phyloP scores from a whole-genome alignment of 768 basidiomycete species.

The Boletus fagicola region DNA sequence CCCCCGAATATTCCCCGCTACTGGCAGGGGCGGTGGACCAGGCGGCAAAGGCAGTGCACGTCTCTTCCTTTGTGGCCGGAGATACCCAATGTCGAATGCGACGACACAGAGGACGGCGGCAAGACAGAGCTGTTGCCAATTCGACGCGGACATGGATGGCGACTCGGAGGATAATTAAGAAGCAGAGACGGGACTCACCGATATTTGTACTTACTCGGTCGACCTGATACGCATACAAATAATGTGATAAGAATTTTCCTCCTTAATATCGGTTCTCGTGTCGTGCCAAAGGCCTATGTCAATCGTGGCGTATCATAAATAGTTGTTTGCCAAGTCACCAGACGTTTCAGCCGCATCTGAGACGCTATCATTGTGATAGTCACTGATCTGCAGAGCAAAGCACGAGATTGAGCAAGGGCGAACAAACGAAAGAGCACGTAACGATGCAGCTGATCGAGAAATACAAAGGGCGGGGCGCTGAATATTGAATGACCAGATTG shows the following conservation, averaged over 20 bases:
- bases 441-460: not conserved
- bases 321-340: not conserved
- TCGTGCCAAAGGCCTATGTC: not conserved
- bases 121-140: constrained; percentile 15
- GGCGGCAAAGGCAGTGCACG: constrained; percentile 16
- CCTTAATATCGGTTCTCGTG: not conserved
- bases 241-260: not conserved
- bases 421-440: not conserved
- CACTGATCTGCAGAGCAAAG: not conserved
- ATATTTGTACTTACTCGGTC: constrained; percentile 3
- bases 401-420: not conserved
- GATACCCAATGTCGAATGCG: constrained; percentile 2
- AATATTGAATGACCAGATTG: not conserved
- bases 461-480: too few species aligned
- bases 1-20: constrained; percentile 21
- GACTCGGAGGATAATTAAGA: not conserved
- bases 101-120: constrained; percentile 10
- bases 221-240: not conserved
- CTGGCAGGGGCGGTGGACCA: constrained; percentile 19
- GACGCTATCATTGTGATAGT: not conserved
- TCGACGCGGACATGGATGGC: not conserved
- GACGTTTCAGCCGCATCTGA: not conserved
- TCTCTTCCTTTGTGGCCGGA: constrained; percentile 5
- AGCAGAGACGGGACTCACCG: not conserved
- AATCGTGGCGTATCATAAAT: not conserved